These are phyloP conservation scores for Monosporascus sp. DNA, from an alignment of 2,329 filamentous ascomycete genomes.

Conservation along the genomic window DNA sequence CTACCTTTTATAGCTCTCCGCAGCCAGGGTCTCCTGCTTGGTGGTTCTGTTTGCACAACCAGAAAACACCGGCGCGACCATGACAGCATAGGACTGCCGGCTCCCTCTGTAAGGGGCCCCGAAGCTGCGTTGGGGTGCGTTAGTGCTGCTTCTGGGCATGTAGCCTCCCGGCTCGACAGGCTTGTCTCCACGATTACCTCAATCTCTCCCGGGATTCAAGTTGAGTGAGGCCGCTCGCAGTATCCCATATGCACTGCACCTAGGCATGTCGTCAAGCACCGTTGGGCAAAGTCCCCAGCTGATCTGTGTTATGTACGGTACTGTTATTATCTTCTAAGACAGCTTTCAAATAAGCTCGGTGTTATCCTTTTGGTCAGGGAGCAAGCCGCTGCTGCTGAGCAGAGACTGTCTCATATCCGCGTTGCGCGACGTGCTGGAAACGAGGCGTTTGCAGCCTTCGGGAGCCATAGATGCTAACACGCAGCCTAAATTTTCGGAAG, in stretches of 20 bases:
- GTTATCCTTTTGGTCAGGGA: neutral
- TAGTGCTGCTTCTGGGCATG: conserved; percentile 13
- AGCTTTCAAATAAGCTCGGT: neutral
- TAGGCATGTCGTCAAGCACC: conserved; percentile 4
- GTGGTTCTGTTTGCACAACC: conserved; percentile 7
- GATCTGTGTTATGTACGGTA: neutral
- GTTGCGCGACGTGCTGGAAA: neutral
- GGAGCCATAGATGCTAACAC: neutral
- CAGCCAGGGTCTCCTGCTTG: neutral
- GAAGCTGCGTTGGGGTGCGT: conserved; percentile 10
- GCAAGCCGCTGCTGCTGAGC: neutral
- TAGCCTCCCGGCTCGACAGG: conserved; percentile 17
- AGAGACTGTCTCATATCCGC: neutral
- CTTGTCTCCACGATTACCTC: conserved; percentile 8
- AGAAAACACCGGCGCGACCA: conserved; percentile 4
- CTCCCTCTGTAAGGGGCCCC: conserved; percentile 1
- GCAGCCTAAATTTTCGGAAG: neutral
- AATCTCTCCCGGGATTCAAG: conserved; percentile 8
- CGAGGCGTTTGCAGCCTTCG: neutral
- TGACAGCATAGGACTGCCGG: conserved; percentile 7
- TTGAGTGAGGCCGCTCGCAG: conserved; percentile 7
- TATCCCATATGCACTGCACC: neutral
- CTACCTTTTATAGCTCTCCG: conserved; percentile 6
- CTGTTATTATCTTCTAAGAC: neutral
- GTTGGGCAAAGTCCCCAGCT: conserved; percentile 6